Percentiles rank a stretch among this genome's conserved stretches.
phyloP scores from a whole-genome alignment of 2,329 filamentous ascomycete species.

The Fusarium caatingaense region DNA sequence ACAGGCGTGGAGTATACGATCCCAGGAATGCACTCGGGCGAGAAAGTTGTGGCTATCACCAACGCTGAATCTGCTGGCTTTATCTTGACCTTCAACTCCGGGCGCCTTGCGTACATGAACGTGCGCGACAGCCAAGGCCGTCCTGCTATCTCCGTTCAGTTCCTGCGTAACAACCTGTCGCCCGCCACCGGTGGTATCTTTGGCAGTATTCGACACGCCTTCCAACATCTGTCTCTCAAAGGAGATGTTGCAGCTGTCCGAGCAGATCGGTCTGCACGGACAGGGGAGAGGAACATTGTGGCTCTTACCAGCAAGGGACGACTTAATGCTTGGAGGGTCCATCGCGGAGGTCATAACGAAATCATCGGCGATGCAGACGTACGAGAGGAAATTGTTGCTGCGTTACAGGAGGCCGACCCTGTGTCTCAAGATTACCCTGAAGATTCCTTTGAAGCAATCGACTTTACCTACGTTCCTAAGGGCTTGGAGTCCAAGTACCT shows the following conservation, averaged over 20 bases:
- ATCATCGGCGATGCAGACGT: slow-evolving; percentile 78
- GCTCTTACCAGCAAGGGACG: slow-evolving; percentile 81
- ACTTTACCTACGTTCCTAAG: slow-evolving; percentile 78
- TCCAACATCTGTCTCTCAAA: slow-evolving; percentile 76
- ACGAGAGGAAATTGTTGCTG: slow-evolving; percentile 70
- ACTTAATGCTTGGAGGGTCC: slow-evolving; percentile 87
- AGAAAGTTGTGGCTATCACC: slow-evolving; percentile 80
- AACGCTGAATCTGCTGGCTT: slow-evolving; percentile 90
- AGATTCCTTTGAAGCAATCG: slow-evolving; percentile 77
- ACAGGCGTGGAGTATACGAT: slow-evolving; percentile 82
- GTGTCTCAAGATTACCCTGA: slow-evolving; percentile 61
- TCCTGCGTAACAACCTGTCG: slow-evolving; percentile 73
- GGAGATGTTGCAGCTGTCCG: slow-evolving; percentile 85
- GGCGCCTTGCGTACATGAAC: slow-evolving; percentile 86
- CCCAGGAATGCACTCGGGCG: slow-evolving; percentile 79
- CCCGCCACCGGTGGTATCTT: slow-evolving; percentile 75
- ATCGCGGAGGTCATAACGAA: slow-evolving; percentile 85
- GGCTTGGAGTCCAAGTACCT: slow-evolving; percentile 62
- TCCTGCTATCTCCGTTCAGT: slow-evolving; percentile 81
- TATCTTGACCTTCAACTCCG: slow-evolving; percentile 84
- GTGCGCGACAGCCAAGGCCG: slow-evolving; percentile 89
- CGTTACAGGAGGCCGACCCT: slow-evolving; percentile 68
- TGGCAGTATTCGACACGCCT: slow-evolving; percentile 80
- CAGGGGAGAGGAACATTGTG: slow-evolving; percentile 87
- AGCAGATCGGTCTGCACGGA: slow-evolving; percentile 75